phyloP scores from a whole-genome alignment of 1,284 basidiomycete genomes.

The Dichomitus squalens region DNA sequence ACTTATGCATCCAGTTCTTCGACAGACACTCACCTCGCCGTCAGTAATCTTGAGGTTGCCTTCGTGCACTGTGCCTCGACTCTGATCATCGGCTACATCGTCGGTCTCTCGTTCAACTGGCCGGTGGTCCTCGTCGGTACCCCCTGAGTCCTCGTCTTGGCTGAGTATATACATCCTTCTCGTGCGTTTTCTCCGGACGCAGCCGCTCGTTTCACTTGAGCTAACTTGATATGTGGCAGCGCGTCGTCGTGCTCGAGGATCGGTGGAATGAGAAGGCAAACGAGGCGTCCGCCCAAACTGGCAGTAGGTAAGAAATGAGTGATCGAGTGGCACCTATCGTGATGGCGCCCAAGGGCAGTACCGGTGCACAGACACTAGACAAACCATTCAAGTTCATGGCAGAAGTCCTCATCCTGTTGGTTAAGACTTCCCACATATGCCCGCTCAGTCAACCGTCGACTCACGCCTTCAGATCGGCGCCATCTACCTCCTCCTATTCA shows the following conservation, averaged over 20 bases:
- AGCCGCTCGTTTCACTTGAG: constrained; percentile 3
- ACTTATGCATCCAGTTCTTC: too few relatives aligned
- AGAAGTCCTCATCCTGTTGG: too few relatives aligned
- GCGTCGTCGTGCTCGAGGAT: constrained; percentile 85
- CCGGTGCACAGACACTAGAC: too few relatives aligned
- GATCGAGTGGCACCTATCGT: too few relatives aligned
- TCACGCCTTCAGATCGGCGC: constrained; percentile 2
- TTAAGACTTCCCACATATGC: too few relatives aligned
- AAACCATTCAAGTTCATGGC: too few relatives aligned
- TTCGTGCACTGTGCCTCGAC: constrained; percentile 84
- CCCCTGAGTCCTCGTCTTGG: constrained; percentile 81
- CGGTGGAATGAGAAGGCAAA: constrained; percentile 86
- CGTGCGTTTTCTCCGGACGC: constrained; percentile 33
- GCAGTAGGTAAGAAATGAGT: too few relatives aligned
- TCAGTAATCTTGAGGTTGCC: too few relatives aligned
- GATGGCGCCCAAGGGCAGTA: too few relatives aligned
- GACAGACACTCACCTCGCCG: too few relatives aligned
- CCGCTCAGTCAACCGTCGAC: neutral
- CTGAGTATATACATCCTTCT: constrained; percentile 91
- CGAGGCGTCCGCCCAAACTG: constrained; percentile 84
- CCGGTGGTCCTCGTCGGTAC: constrained; percentile 78
- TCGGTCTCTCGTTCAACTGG: constrained; percentile 84
- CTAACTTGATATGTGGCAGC: constrained; percentile 40
- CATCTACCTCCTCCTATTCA: constrained; percentile 6
- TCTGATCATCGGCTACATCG: constrained; percentile 72